Evolutionary conservation across 2,329 filamentous ascomycete species (phyloP).

Genomic region (Colletotrichum orbiculare): DNA sequence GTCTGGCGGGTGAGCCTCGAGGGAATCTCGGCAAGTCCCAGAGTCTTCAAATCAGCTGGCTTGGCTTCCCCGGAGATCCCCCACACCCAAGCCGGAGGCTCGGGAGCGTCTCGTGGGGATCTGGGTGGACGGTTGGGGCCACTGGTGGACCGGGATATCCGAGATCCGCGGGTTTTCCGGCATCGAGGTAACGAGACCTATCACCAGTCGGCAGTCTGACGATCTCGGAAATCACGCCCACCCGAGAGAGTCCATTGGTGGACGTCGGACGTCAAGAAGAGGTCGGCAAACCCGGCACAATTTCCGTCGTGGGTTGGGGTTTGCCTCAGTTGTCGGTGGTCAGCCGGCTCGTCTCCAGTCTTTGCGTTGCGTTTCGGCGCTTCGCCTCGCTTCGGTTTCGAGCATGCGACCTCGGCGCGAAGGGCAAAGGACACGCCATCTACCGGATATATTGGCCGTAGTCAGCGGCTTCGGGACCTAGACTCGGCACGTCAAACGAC

Average conservation of each 20-base stretch:
- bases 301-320: background rate
- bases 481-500: conserved; percentile 3
- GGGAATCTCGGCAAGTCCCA: too few relatives aligned
- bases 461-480: conserved; percentile 4
- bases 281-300: conserved; percentile 17
- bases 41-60: background rate
- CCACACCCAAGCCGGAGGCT: conserved; percentile 21
- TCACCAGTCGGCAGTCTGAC: background rate
- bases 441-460: background rate
- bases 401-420: conserved; percentile 19
- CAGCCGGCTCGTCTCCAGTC: too few relatives aligned
- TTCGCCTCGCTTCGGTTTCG: background rate
- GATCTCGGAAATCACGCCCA: too few relatives aligned
- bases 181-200: background rate
- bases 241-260: background rate
- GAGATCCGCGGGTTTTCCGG: conserved; percentile 15
- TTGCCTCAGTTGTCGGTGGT: too few relatives aligned
- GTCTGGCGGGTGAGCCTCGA: too few relatives aligned
- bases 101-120: conserved; percentile 19
- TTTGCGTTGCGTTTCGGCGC: background rate
- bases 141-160: conserved; percentile 7
- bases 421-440: background rate
- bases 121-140: background rate
- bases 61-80: conserved; percentile 31
- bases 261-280: background rate